Conservation (phyloP, 2,329 filamentous ascomycete genomes). For the Sarocladiaceae sp. region DNA sequence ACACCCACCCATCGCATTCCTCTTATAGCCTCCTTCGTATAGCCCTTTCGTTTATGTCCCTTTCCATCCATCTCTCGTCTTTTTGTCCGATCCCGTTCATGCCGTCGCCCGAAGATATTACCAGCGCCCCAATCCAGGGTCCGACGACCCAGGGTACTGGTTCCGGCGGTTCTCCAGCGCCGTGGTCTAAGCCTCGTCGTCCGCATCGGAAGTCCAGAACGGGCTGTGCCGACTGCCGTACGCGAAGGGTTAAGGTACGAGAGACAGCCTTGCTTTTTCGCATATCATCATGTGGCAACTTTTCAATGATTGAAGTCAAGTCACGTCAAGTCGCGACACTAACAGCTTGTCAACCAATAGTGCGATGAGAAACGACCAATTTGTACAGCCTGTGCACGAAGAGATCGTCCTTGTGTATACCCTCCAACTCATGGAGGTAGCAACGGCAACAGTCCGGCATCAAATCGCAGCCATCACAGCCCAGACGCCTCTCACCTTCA, state of each 20-base stretch:
- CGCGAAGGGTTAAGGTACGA: constrained; percentile 16
- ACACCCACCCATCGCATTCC: not conserved
- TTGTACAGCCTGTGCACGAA: constrained; percentile 13
- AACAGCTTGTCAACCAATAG: not conserved
- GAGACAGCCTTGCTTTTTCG: not conserved
- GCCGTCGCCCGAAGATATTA: no score
- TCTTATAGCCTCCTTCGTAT: not conserved
- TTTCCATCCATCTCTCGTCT: not conserved
- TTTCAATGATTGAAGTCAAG: no score
- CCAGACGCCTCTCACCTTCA: no score
- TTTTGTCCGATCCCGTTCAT: no score
- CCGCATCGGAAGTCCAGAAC: constrained; percentile 14
- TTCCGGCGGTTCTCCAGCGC: no score
- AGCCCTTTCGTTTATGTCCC: not conserved
- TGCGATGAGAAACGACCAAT: constrained; percentile 14
- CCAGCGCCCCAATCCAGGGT: no score
- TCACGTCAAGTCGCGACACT: no score
- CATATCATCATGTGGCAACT: not conserved
- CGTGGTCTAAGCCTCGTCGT: constrained; percentile 3
- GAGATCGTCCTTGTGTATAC: not conserved
- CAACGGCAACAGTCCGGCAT: not conserved
- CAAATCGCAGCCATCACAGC: no score
- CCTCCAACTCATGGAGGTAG: not conserved
- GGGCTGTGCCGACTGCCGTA: constrained; percentile 14
- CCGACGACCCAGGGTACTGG: no score